Evolutionary conservation across 805 yeast genomes (phyloP).

Genomic region (Priceomyces carsonii): DNA sequence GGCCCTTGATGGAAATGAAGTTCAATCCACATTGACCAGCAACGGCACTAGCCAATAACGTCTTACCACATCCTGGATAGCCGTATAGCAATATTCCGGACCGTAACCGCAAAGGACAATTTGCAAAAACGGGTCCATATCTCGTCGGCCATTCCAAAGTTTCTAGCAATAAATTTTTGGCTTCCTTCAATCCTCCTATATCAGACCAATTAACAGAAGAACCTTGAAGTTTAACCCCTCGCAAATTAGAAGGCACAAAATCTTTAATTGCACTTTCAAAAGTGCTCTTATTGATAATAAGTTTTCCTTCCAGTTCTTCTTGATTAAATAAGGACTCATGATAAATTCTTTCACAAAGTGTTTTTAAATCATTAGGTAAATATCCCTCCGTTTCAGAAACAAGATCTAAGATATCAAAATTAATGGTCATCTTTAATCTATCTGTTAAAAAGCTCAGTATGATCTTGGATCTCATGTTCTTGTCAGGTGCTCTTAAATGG

Average conservation of each 20-base stretch:
- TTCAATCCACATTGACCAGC: conserved; percentile 93
- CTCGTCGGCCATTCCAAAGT: conserved; percentile 97
- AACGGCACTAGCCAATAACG: conserved; percentile 87
- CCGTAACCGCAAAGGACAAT: conserved; percentile 82
- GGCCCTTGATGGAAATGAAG: conserved; percentile 92
- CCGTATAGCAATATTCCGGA: conserved; percentile 92
- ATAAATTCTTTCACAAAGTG: conserved; percentile 67
- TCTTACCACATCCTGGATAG: conserved; percentile 97
- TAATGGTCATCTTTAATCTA: conserved; percentile 31
- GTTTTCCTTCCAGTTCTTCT: conserved; percentile 12
- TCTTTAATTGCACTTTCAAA: conserved; percentile 62
- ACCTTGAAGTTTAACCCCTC: conserved; percentile 86
- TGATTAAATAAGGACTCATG: conserved; percentile 45
- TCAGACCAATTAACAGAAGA: conserved; percentile 78
- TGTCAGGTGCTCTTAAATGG: conserved; percentile 68
- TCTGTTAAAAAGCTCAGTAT: conserved; percentile 39
- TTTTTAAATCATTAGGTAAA: conserved; percentile 77
- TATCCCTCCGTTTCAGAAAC: conserved; percentile 83
- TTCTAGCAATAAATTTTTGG: conserved; percentile 75
- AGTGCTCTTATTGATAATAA: conserved; percentile 26
- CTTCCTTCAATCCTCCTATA: conserved; percentile 83
- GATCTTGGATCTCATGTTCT: conserved; percentile 53
- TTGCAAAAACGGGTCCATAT: conserved; percentile 91
- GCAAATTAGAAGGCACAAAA: conserved; percentile 75
- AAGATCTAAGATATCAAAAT: conserved; percentile 44